These are phyloP conservation scores for Tricholoma sp. DNA, from an alignment of 768 basidiomycete species.

Conservation along the genomic window DNA sequence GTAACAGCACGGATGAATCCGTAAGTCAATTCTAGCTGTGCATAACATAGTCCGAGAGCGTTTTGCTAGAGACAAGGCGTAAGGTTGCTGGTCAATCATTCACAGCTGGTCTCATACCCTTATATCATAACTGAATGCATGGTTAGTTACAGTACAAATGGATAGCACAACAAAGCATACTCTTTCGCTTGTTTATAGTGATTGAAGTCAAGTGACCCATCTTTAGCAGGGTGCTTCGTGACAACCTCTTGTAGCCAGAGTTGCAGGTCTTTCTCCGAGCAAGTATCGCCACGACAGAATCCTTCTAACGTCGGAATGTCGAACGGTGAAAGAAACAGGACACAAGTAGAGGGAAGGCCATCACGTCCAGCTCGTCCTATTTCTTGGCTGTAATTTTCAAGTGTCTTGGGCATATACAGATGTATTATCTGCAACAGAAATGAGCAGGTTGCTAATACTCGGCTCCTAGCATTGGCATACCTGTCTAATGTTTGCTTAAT, in stretches of 20 bases:
- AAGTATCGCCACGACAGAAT: constrained; percentile 45
- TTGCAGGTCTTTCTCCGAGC: constrained; percentile 31
- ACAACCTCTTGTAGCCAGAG: constrained; percentile 38
- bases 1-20: constrained; percentile 40
- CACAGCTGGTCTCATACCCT: background rate
- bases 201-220: constrained; percentile 36
- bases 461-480: background rate
- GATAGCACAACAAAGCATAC: constrained; percentile 19
- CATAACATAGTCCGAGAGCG: constrained; percentile 39
- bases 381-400: constrained; percentile 13
- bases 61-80: constrained; percentile 18
- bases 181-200: constrained; percentile 33
- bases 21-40: constrained; percentile 43
- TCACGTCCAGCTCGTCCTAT: constrained; percentile 14
- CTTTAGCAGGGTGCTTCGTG: constrained; percentile 26
- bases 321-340: constrained; percentile 36
- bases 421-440: constrained; percentile 2
- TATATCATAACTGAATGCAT: constrained; percentile 9
- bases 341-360: constrained; percentile 30
- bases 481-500: constrained; percentile 10
- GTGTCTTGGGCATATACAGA: constrained; percentile 11
- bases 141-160: background rate
- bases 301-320: constrained; percentile 46
- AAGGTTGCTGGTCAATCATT: background rate
- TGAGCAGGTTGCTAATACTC: background rate